phyloP scores from a whole-genome alignment of 2,329 filamentous ascomycete species.

The Cordyceps pruinosa region DNA sequence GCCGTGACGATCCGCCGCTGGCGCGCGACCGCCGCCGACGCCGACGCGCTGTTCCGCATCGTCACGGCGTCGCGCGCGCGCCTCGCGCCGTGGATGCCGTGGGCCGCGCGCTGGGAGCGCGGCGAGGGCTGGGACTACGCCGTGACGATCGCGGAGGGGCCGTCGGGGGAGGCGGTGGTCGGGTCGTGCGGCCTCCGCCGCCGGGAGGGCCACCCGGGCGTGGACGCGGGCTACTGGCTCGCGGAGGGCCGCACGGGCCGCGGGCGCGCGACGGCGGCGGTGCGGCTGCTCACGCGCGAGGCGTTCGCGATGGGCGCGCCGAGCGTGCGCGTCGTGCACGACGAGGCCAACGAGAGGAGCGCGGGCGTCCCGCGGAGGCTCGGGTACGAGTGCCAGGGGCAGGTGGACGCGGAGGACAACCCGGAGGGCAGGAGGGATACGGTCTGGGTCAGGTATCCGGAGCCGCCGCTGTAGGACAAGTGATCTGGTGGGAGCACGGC shows the following conservation, averaged over 20 bases:
- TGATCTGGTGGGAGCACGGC: too few relatives aligned
- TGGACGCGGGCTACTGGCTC: slow-evolving; percentile 8
- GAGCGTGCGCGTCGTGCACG: not conserved
- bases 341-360: not conserved
- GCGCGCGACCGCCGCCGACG: not conserved
- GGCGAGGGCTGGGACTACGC: not conserved
- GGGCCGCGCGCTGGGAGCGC: not conserved
- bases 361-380: not conserved
- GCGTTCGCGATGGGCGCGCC: not conserved
- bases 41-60: not conserved
- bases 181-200: not conserved
- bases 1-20: slow-evolving; percentile 4
- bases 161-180: not conserved
- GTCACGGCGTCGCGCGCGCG: not conserved
- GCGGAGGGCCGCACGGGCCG: not conserved
- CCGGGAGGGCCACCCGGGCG: not conserved
- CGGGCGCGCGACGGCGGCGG: not conserved
- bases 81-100: not conserved
- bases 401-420: not conserved
- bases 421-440: not conserved
- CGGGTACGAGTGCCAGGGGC: not conserved
- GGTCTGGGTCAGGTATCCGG: slow-evolving; percentile 4
- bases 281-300: not conserved
- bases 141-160: not conserved
- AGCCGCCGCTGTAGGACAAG: too few relatives aligned